Conservation (phyloP, 2,329 filamentous ascomycete species). For the Colletotrichum sp. region DNA sequence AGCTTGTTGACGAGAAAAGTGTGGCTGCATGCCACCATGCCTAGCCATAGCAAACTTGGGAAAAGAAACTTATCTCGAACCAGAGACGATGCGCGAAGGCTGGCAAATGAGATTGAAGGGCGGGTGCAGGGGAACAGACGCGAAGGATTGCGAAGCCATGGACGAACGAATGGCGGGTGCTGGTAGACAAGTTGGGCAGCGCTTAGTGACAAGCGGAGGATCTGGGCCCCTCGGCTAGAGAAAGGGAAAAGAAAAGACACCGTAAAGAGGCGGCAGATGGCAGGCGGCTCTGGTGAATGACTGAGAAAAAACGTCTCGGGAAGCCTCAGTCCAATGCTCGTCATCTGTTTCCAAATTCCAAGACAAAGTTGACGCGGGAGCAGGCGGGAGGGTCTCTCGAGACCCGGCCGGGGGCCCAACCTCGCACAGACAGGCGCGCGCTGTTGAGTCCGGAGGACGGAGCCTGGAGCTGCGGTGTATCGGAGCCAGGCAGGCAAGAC, state of each 20-base stretch:
- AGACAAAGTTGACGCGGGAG: neutral
- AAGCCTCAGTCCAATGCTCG: neutral
- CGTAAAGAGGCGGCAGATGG: neutral
- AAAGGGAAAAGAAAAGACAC: neutral
- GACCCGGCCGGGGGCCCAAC: constrained; percentile 2
- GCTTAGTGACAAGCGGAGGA: neutral
- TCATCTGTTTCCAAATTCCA: neutral
- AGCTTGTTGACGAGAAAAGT: neutral
- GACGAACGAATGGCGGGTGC: neutral
- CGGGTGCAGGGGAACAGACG: constrained; percentile 1
- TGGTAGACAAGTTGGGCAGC: neutral
- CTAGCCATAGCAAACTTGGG: neutral
- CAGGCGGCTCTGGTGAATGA: neutral
- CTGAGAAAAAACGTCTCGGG: neutral
- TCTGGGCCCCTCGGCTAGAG: neutral
- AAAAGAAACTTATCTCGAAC: neutral
- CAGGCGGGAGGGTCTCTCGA: neutral
- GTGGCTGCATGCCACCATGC: constrained; percentile 1
- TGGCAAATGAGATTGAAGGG: neutral
- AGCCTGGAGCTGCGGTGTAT: neutral
- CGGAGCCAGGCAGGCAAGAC: neutral
- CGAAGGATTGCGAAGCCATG: constrained; percentile 13
- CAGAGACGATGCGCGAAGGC: neutral
- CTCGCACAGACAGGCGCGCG: constrained; percentile 13
- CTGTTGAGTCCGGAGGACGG: neutral